Conservation (phyloP, 2,329 filamentous ascomycete species). For the Ophiostoma perfectum region DNA sequence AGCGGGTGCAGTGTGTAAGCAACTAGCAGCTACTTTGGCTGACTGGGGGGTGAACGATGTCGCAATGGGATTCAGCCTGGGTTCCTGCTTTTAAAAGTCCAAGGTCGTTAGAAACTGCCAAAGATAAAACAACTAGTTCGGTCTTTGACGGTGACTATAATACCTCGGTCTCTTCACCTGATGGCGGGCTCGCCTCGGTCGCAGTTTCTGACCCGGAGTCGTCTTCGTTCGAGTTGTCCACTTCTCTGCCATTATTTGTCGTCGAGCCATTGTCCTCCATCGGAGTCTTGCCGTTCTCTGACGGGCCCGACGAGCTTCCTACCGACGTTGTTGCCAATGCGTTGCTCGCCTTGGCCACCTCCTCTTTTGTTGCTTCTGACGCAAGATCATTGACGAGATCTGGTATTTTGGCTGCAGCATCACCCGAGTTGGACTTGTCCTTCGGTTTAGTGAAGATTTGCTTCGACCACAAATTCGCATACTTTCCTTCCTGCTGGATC, state of each 20-base stretch:
- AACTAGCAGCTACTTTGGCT: neutral
- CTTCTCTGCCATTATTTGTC: neutral
- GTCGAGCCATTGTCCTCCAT: neutral
- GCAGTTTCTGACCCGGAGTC: conserved; percentile 19
- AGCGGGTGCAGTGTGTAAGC: neutral
- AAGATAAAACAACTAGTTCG: conserved; percentile 36
- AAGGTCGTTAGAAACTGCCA: conserved; percentile 40
- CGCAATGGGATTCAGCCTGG: conserved; percentile 51
- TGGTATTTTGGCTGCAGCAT: conserved; percentile 27
- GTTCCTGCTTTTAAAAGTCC: conserved; percentile 39
- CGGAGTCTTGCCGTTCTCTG: neutral
- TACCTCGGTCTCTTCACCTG: conserved; percentile 47
- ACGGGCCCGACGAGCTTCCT: neutral
- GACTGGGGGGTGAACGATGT: conserved; percentile 49
- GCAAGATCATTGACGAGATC: conserved; percentile 38
- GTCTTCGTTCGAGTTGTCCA: conserved; percentile 28
- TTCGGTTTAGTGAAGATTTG: conserved; percentile 49
- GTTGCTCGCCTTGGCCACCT: conserved; percentile 35
- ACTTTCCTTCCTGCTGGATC: conserved; percentile 54
- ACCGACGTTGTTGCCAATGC: neutral
- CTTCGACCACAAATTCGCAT: conserved; percentile 60
- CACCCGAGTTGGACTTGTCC: conserved; percentile 32
- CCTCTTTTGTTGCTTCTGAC: conserved; percentile 35
- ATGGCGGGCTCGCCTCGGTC: conserved; percentile 32
- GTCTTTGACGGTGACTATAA: conserved; percentile 34